These are phyloP conservation scores for Cantharellus anzutake DNA, from an alignment of 768 basidiomycete genomes.

Conservation along the genomic window DNA sequence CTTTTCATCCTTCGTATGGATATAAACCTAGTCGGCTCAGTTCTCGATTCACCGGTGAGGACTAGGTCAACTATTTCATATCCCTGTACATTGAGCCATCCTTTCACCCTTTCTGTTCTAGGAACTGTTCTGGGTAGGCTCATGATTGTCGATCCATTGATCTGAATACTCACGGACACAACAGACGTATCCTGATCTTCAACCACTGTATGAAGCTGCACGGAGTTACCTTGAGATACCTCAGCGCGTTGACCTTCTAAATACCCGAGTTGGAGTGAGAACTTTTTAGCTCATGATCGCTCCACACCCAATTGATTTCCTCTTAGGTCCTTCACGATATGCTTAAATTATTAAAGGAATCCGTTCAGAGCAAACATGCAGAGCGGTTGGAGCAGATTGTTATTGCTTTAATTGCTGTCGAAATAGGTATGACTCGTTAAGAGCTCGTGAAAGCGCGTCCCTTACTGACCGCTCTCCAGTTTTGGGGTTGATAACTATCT, in stretches of 20 bases:
- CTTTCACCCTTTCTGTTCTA: slow-evolving; percentile 16
- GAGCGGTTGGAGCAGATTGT: slow-evolving; percentile 88
- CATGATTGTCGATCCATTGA: background rate
- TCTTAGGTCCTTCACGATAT: slow-evolving; percentile 84
- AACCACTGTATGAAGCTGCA: slow-evolving; percentile 86
- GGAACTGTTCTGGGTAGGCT: slow-evolving; percentile 86
- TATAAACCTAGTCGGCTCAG: slow-evolving; percentile 89
- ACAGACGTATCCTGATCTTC: slow-evolving; percentile 84
- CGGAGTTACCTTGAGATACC: slow-evolving; percentile 89
- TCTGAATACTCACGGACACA: slow-evolving; percentile 4
- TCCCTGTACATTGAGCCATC: slow-evolving; percentile 1
- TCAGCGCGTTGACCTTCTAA: slow-evolving; percentile 80
- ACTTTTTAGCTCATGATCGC: background rate
- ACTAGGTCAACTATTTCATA: slow-evolving; percentile 10
- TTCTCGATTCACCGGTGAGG: slow-evolving; percentile 83
- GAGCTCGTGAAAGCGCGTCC: slow-evolving; percentile 9
- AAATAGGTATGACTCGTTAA: slow-evolving; percentile 33
- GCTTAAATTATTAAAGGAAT: slow-evolving; percentile 87
- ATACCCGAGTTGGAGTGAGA: slow-evolving; percentile 77
- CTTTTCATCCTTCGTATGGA: slow-evolving; percentile 85
- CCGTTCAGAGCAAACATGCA: slow-evolving; percentile 75
- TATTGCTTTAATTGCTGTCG: slow-evolving; percentile 75
- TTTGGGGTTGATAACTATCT: slow-evolving; percentile 76
- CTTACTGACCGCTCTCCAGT: slow-evolving; percentile 24
- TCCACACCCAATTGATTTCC: background rate